Base-by-base conservation (phyloP, 306 rosid species). In the Dryas alaskensis region DNA sequence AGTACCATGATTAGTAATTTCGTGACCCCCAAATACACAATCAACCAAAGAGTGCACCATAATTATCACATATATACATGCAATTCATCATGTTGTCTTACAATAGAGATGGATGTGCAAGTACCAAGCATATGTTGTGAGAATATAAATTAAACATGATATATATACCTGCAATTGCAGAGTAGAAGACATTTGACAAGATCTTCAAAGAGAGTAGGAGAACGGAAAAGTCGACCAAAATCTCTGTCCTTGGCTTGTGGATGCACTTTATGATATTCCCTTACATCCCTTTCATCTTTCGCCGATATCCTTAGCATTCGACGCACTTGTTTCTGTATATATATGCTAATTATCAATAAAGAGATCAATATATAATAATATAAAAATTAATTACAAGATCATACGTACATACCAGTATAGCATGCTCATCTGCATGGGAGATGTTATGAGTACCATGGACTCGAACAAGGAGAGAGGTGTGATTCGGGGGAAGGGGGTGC, bases 191-290 rank as follows among this genome's bases (percentile, higher is more conserved):
- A 77, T 76, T 82, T 85, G 39, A 80, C 60, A 3, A 49, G 77
- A 16, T 85, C 86, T 80, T 80, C 83, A 12, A 75, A 80, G 42
- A 80, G 63, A 53, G 80, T 44, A 5, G 83, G 83, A 8, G 83
- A 63, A 10, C 80, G 79, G 16, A 80, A 74, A 19, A 80, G 8
- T 8, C 80, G 19, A 62, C 80, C 83, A 14, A 49, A 75, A 10
- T 68, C 49, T 14, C 8, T 74, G 22, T 69, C 72, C 31, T 63
- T 74, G 4, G 76, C 80, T 10, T 37, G 22, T 4, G 10, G 48
- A 63, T 5, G 13, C 42, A 65, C 25, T 39, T 57, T 69, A 0
- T 69, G 79, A 64, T 74, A 75, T 22, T 69, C 45, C 4, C 10
- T 54, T 4, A 69, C 2, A 7, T 54, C 25, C 9, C 43, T 66